A percentile compares a stretch with the other conserved stretches of the same genome.
Evolutionary conservation across 768 basidiomycete genomes (phyloP).

Genomic region (Leccinum incarnatum): DNA sequence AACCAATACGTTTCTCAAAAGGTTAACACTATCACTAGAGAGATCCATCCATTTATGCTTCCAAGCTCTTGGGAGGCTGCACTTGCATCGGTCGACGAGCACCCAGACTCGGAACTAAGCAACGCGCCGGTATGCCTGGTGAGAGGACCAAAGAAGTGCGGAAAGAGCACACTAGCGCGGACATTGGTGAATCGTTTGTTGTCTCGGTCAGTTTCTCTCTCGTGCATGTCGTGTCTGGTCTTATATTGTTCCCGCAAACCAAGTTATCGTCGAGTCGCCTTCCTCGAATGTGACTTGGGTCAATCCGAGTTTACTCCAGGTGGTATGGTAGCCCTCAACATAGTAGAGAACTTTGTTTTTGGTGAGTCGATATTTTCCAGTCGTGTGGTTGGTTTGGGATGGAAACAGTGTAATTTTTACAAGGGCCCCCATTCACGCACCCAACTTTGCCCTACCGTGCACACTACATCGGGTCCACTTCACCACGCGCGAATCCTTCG

Average conservation of each 20-base stretch:
- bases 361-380: conserved; percentile 42
- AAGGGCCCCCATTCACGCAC: conserved; percentile 90
- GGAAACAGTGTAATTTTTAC: background rate
- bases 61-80: conserved; percentile 38
- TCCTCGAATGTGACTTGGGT: conserved; percentile 88
- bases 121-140: conserved; percentile 53
- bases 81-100: conserved; percentile 14
- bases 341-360: conserved; percentile 65
- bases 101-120: conserved; percentile 11
- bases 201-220: conserved; percentile 39
- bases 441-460: conserved; percentile 65
- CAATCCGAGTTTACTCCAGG: conserved; percentile 92
- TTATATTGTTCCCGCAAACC: background rate
- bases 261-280: conserved; percentile 82
- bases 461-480: conserved; percentile 79
- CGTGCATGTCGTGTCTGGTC: background rate
- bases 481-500: conserved; percentile 74
- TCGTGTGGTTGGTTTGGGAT: background rate
- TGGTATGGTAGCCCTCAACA: conserved; percentile 77
- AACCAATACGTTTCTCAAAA: conserved; percentile 21
- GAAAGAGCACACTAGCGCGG: conserved; percentile 88
- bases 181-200: conserved; percentile 70
- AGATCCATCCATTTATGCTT: conserved; percentile 33
- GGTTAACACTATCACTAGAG: conserved; percentile 28
- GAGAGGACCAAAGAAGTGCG: conserved; percentile 82